Conservation (phyloP, 2,329 filamentous ascomycete species). For the Chrysosporium keratinophilum region DNA sequence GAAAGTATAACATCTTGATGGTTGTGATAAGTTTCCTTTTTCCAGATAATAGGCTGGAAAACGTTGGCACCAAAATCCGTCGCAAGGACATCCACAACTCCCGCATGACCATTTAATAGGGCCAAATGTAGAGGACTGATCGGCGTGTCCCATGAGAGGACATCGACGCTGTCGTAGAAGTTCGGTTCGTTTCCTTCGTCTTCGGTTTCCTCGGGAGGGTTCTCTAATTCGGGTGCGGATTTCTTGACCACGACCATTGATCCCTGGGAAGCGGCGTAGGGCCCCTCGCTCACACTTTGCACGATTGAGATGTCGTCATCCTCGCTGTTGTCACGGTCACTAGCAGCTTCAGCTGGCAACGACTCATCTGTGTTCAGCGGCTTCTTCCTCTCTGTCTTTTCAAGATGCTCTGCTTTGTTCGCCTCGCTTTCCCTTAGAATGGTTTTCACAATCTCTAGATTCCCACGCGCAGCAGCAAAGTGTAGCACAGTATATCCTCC, state of each 20-base stretch:
- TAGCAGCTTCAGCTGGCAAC: constrained; percentile 26
- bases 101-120: constrained; percentile 59
- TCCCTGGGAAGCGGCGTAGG: constrained; percentile 48
- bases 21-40: constrained; percentile 42
- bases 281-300: constrained; percentile 32
- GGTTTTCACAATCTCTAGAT: constrained; percentile 57
- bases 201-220: constrained; percentile 21
- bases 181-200: constrained; percentile 47
- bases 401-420: constrained; percentile 45
- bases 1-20: constrained; percentile 3
- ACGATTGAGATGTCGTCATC: constrained; percentile 22
- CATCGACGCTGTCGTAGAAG: constrained; percentile 61
- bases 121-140: constrained; percentile 68
- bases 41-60: constrained; percentile 16
- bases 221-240: neutral
- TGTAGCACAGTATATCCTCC: constrained; percentile 78
- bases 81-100: constrained; percentile 59
- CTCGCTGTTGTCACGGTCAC: constrained; percentile 5
- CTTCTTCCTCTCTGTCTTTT: constrained; percentile 6
- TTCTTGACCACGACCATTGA: constrained; percentile 58
- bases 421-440: constrained; percentile 47
- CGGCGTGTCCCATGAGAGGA: constrained; percentile 67
- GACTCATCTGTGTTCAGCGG: constrained; percentile 42
- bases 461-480: constrained; percentile 61
- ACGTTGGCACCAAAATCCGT: constrained; percentile 66